phyloP scores from a whole-genome alignment of 1,139 yeast species.

The Suhomyces bribrorum region DNA sequence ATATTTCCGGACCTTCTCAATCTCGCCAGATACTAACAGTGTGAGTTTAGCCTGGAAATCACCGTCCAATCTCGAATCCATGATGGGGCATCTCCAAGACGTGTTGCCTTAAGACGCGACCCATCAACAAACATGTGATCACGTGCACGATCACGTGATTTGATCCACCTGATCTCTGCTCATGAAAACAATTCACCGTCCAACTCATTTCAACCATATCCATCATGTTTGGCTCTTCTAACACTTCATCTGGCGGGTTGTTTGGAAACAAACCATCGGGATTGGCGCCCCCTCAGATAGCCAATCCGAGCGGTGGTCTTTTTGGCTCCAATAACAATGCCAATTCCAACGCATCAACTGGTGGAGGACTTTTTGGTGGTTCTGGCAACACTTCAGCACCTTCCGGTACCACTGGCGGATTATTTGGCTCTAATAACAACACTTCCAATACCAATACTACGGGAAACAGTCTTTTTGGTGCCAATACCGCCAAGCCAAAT shows the following conservation, averaged over 20 bases:
- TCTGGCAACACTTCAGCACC: slow-evolving; percentile 3
- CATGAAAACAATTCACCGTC: slow-evolving; percentile 4
- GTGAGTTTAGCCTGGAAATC: slow-evolving; percentile 3
- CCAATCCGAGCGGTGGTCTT: slow-evolving; percentile 25
- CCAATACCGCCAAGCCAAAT: slow-evolving; percentile 4
- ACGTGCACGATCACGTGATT: background rate
- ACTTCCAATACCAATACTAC: slow-evolving; percentile 3
- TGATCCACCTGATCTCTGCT: slow-evolving; percentile 1
- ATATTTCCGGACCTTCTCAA: background rate
- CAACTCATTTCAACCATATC: background rate
- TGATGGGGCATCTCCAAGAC: too few relatives aligned
- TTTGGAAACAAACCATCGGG: slow-evolving; percentile 29
- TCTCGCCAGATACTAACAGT: slow-evolving; percentile 2
- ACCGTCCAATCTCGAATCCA: slow-evolving; percentile 1
- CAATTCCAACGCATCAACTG: slow-evolving; percentile 3
- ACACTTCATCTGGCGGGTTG: slow-evolving; percentile 25
- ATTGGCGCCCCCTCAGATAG: slow-evolving; percentile 21
- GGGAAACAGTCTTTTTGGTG: slow-evolving; percentile 21
- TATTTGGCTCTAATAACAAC: slow-evolving; percentile 13
- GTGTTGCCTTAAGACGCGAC: background rate
- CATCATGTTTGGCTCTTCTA: slow-evolving; percentile 13
- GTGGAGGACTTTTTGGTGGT: slow-evolving; percentile 17
- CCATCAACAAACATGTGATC: background rate
- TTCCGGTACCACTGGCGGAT: slow-evolving; percentile 11
- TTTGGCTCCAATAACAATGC: slow-evolving; percentile 20